Percentiles rank a stretch among this genome's conserved stretches.
Evolutionary conservation across 306 rosid species (phyloP).

Genomic region (Prosopis cineraria): DNA sequence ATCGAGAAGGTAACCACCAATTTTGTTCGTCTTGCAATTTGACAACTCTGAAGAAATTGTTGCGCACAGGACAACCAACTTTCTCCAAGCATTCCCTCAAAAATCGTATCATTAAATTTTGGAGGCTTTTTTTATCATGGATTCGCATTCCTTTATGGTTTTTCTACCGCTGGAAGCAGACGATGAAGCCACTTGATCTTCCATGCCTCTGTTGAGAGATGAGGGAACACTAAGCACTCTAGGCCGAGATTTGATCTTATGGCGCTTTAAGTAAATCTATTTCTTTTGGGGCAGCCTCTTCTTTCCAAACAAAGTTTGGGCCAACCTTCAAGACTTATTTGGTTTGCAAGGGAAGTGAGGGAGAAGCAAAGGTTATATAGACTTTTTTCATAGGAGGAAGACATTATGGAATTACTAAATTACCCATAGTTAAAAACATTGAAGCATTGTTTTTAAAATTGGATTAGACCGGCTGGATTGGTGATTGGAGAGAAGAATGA

Average conservation of each 20-base stretch:
- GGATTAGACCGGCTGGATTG: too few relatives aligned
- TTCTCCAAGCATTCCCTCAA: slow-evolving; percentile 68
- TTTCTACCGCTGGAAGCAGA: slow-evolving; percentile 35
- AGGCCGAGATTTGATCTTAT: neutral
- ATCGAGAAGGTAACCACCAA: slow-evolving; percentile 71
- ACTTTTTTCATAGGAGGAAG: too few relatives aligned
- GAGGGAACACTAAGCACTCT: neutral
- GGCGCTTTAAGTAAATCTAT: neutral
- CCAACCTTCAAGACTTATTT: neutral
- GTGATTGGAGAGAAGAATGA: too few relatives aligned
- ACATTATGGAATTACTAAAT: too few relatives aligned
- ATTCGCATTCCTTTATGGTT: slow-evolving; percentile 56
- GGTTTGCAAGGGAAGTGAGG: too few relatives aligned
- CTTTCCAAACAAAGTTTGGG: neutral
- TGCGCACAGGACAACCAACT: slow-evolving; percentile 70
- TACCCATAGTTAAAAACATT: too few relatives aligned
- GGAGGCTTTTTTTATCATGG: slow-evolving; percentile 70
- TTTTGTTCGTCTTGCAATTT: slow-evolving; percentile 41
- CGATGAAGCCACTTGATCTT: neutral
- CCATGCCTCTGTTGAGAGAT: slow-evolving; percentile 7
- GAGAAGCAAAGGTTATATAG: too few relatives aligned
- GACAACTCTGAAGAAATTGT: slow-evolving; percentile 64
- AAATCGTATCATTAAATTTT: slow-evolving; percentile 66
- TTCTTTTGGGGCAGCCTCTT: neutral
- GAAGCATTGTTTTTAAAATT: too few relatives aligned